Percentiles rank a stretch among this genome's conserved stretches.
These are phyloP conservation scores for Colletotrichum noveboracense DNA, from an alignment of 2,329 filamentous ascomycete genomes.

Conservation along the genomic window DNA sequence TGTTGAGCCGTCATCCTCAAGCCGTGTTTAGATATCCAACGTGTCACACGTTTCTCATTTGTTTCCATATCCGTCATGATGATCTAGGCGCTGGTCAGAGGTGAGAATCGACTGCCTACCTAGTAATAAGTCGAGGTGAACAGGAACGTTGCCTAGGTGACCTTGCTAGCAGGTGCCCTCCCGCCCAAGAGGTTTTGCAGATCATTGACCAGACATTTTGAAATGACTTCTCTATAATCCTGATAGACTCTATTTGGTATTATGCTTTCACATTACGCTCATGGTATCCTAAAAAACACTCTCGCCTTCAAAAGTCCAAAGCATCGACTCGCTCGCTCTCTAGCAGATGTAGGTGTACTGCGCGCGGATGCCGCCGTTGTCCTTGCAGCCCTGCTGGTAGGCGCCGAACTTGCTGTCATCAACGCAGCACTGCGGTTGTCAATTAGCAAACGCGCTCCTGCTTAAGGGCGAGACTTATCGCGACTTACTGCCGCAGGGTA, in stretches of 20 bases:
- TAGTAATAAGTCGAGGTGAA: background rate
- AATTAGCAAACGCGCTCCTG: no score
- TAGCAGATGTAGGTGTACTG: background rate
- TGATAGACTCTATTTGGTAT: background rate
- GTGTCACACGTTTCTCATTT: rapidly evolving
- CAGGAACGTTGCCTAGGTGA: rapidly evolving
- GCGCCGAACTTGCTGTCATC: background rate
- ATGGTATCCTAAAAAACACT: background rate
- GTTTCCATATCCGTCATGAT: rapidly evolving
- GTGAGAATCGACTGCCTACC: background rate
- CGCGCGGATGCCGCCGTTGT: background rate
- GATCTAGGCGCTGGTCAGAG: background rate
- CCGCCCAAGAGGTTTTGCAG: background rate
- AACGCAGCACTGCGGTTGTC: background rate
- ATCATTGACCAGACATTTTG: no score
- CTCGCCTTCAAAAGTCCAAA: background rate
- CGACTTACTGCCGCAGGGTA: background rate
- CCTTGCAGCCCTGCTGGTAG: background rate
- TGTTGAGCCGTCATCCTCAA: background rate
- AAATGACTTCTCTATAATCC: background rate
- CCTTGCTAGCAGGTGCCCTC: no score
- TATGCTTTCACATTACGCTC: background rate
- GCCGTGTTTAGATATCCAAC: rapidly evolving
- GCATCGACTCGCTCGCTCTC: background rate
- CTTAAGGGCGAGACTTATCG: no score